Conservation (phyloP, 306 rosid species). For the Castanopsis chinensis region DNA sequence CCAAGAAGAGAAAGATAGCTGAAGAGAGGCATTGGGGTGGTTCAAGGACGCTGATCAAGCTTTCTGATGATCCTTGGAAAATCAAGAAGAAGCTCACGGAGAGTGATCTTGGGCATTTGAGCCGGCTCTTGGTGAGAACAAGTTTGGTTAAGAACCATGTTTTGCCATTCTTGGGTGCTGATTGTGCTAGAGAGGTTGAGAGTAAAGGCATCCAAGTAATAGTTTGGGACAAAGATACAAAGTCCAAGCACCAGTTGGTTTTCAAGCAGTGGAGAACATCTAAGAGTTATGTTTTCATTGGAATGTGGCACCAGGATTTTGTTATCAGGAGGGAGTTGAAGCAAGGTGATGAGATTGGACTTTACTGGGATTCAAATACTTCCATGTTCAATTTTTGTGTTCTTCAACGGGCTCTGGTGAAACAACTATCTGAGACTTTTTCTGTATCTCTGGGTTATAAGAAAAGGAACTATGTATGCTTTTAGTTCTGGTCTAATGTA, state of each 20-base stretch:
- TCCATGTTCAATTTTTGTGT: slow-evolving; percentile 31
- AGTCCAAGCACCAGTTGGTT: slow-evolving; percentile 24
- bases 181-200: slow-evolving; percentile 23
- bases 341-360: slow-evolving; percentile 37
- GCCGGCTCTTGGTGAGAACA: slow-evolving; percentile 31
- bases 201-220: slow-evolving; percentile 17
- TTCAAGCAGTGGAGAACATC: slow-evolving; percentile 41
- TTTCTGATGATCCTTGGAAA: slow-evolving; percentile 35
- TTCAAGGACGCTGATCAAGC: background rate
- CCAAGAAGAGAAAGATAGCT: background rate
- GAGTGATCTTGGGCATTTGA: slow-evolving; percentile 42
- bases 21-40: background rate
- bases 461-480: no score
- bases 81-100: slow-evolving; percentile 40
- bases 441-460: no score
- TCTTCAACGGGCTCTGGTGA: background rate
- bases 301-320: slow-evolving; percentile 36
- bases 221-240: slow-evolving; percentile 36
- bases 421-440: no score
- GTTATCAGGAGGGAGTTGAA: slow-evolving; percentile 29
- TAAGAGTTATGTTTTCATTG: slow-evolving; percentile 35
- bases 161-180: slow-evolving; percentile 28
- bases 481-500: no score
- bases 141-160: slow-evolving; percentile 31
- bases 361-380: slow-evolving; percentile 28